Evolutionary conservation across 352 stramenopile species (phyloP).

Genomic region (Phytophthora citrophthora): DNA sequence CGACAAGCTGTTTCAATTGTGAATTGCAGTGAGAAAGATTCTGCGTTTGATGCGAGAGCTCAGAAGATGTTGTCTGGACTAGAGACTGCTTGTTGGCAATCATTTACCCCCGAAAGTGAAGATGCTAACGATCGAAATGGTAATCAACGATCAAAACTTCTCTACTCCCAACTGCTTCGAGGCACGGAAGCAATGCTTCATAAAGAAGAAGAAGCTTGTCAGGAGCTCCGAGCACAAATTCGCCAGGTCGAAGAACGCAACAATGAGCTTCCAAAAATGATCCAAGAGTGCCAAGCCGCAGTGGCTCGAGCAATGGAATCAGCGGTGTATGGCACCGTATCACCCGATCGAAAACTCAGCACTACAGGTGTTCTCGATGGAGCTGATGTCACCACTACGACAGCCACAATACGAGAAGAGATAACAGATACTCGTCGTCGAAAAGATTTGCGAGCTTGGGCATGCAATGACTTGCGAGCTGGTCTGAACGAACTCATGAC

Average conservation of each 20-base stretch:
- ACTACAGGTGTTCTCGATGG: not conserved
- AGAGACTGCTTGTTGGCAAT: conserved; percentile 49
- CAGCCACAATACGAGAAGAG: conserved; percentile 42
- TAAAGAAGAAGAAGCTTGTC: conserved; percentile 23
- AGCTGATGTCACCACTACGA: conserved; percentile 13
- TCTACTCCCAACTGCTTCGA: conserved; percentile 44
- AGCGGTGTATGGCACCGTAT: conserved; percentile 1
- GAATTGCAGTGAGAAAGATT: not conserved
- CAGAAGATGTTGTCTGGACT: conserved; percentile 33
- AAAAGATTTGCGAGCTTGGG: conserved; percentile 58
- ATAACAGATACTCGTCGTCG: conserved; percentile 49
- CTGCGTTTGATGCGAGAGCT: conserved; percentile 1
- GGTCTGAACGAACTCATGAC: conserved; percentile 63
- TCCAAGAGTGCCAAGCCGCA: conserved; percentile 34
- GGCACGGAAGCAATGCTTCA: conserved; percentile 36
- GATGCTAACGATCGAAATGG: not conserved
- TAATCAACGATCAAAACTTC: conserved; percentile 19
- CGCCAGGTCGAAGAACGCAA: conserved; percentile 30
- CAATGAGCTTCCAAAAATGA: conserved; percentile 38
- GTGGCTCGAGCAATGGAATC: conserved; percentile 26
- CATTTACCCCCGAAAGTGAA: conserved; percentile 2
- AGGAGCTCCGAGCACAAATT: conserved; percentile 27
- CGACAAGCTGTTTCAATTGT: conserved; percentile 13
- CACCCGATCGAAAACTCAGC: not conserved
- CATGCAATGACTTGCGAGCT: conserved; percentile 56